Evolutionary conservation across 768 basidiomycete species (phyloP), one percentile per base, ranked within the genome.

Genomic region (Pulveroboletus sp.): DNA sequence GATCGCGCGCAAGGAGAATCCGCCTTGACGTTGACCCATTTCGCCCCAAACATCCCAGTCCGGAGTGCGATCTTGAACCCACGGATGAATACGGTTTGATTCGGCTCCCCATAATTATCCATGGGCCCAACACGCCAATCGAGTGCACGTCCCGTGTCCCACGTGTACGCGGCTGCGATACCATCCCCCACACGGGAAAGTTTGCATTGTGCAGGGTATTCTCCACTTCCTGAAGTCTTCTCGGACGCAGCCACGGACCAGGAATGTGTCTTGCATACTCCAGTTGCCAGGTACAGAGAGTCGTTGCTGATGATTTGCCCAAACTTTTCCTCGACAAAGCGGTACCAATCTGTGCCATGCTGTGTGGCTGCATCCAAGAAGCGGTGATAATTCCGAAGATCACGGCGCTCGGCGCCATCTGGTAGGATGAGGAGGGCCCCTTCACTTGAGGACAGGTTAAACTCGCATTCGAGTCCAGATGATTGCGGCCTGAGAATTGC

Each of bases 231-330:
- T 32, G 67, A 19, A 68, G 57, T n/a, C 34, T 35, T 35, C 23
- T n/a, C n/a, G n/a, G n/a, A n/a, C n/a, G n/a, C n/a, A n/a, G n/a
- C n/a, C n/a, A n/a, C n/a, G n/a, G n/a, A n/a, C n/a, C n/a, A n/a
- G n/a, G n/a, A n/a, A n/a, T n/a, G n/a, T n/a, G n/a, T n/a, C n/a
- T n/a, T n/a, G n/a, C n/a, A n/a, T n/a, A n/a, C n/a, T n/a, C n/a
- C n/a, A n/a, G n/a, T n/a, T n/a, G n/a, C n/a, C n/a, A 68, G 39
- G 29, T 69, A 69, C 5, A 65, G 53, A 4, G 62, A 53, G n/a
- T 64, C 62, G 23, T 62, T 55, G 12, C 42, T 50, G 16, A 57
- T 57, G 25, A 55, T 51, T 8, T 31, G 51, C 1, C 47, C 54
- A 17, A 56, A 38, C 3, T 27, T 39, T 21, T 50, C 55, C 31